phyloP scores from a whole-genome alignment of 179 eudicot species.

The Heliamphora pulchella region DNA sequence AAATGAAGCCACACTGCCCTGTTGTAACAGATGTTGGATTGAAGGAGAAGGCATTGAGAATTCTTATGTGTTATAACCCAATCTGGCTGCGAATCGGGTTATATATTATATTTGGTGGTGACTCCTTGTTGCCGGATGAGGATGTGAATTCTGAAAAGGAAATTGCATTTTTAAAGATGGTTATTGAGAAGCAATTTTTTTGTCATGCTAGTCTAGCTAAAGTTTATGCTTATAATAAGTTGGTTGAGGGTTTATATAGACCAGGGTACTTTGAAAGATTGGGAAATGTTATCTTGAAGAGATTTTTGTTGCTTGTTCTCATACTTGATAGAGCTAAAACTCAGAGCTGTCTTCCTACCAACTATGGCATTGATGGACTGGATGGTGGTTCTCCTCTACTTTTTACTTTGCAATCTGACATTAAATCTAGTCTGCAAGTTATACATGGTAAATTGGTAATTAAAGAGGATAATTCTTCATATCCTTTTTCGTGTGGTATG shows the following conservation, averaged over 20 bases:
- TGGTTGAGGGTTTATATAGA: conserved; percentile 86
- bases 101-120: conserved; percentile 79
- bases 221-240: conserved; percentile 75
- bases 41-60: conserved; percentile 66
- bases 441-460: conserved; percentile 45
- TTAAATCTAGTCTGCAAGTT: conserved; percentile 78
- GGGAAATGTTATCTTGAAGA: conserved; percentile 78
- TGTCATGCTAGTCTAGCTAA: conserved; percentile 77
- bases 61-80: conserved; percentile 72
- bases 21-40: conserved; percentile 87
- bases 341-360: conserved; percentile 70
- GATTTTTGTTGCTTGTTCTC: conserved; percentile 76
- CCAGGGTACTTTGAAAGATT: conserved; percentile 84
- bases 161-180: conserved; percentile 66
- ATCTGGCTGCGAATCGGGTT: conserved; percentile 81
- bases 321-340: conserved; percentile 77
- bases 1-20: conserved; percentile 90
- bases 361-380: conserved; percentile 88
- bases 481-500: conserved; percentile 9
- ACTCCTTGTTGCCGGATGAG: conserved; percentile 62
- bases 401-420: conserved; percentile 50
- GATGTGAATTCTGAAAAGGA: conserved; percentile 62
- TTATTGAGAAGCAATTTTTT: conserved; percentile 74
- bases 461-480: not conserved
- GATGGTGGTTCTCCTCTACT: conserved; percentile 96